Conservation (phyloP, 345 rosid genomes). For the Rubroshorea leprosula region DNA sequence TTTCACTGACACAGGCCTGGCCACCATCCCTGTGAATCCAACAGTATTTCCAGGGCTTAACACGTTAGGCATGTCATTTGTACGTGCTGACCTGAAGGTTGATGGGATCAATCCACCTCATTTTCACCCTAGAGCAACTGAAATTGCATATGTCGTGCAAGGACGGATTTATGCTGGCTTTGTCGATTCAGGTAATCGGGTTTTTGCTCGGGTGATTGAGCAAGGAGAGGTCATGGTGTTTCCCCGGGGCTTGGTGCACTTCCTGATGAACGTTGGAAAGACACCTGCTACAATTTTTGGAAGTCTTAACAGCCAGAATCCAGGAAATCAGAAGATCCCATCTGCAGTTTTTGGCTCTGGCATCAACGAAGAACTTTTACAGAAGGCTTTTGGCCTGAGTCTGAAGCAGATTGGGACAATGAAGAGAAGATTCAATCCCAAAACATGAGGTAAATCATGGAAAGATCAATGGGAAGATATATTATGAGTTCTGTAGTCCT, state of each 20-base stretch:
- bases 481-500: no score
- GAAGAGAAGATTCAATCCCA: slow-evolving; percentile 36
- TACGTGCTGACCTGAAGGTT: slow-evolving; percentile 40
- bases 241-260: slow-evolving; percentile 37
- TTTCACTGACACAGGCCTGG: slow-evolving; percentile 34
- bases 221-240: slow-evolving; percentile 44
- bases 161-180: slow-evolving; percentile 47
- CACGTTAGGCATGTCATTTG: slow-evolving; percentile 50
- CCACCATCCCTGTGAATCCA: slow-evolving; percentile 34
- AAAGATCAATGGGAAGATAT: background rate
- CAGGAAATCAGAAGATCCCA: slow-evolving; percentile 33
- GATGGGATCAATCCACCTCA: slow-evolving; percentile 50
- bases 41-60: slow-evolving; percentile 46
- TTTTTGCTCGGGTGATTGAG: slow-evolving; percentile 33
- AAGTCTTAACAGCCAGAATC: slow-evolving; percentile 39
- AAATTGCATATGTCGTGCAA: slow-evolving; percentile 33
- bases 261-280: slow-evolving; percentile 37
- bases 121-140: slow-evolving; percentile 56
- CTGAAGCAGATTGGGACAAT: slow-evolving; percentile 34
- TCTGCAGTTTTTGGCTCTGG: slow-evolving; percentile 46
- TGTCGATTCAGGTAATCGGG: slow-evolving; percentile 32
- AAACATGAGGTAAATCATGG: background rate
- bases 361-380: slow-evolving; percentile 26
- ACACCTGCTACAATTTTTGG: slow-evolving; percentile 29
- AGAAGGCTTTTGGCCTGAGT: slow-evolving; percentile 39